phyloP scores from a whole-genome alignment of 352 stramenopile genomes.

The Phytopythium ostracodes region DNA sequence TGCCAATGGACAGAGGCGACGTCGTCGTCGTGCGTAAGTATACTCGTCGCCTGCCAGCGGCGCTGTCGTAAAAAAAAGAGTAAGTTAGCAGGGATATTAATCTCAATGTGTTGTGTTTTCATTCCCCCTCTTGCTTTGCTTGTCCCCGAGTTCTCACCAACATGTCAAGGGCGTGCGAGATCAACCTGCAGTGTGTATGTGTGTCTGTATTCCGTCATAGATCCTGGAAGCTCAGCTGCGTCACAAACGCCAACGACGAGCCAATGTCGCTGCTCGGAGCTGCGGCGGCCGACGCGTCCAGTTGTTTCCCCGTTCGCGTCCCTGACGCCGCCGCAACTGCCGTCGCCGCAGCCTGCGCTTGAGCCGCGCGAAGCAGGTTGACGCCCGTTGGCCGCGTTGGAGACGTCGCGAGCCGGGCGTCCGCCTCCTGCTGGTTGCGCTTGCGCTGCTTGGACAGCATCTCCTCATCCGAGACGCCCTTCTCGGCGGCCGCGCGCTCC shows the following conservation, averaged over 20 bases:
- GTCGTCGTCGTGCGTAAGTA: constrained; percentile 1
- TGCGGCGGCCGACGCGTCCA: constrained; percentile 4
- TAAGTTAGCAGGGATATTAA: constrained; percentile 7
- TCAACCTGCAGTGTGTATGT: not conserved
- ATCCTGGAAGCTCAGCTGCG: constrained; percentile 67
- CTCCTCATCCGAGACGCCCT: constrained; percentile 81
- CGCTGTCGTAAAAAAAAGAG: constrained; percentile 1
- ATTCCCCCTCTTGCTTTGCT: not conserved
- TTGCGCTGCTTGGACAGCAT: constrained; percentile 77
- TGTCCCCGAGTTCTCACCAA: not conserved
- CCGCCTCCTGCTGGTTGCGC: constrained; percentile 62
- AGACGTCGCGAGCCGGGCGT: constrained; percentile 65
- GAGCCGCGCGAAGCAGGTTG: constrained; percentile 26
- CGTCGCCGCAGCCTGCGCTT: constrained; percentile 10
- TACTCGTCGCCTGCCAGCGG: not conserved
- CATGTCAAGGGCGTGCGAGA: too few relatives aligned
- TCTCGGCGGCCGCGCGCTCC: constrained; percentile 69
- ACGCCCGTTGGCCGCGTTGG: constrained; percentile 31
- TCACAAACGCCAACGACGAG: constrained; percentile 67
- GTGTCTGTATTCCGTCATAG: constrained; percentile 42
- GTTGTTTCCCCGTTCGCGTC: constrained; percentile 1
- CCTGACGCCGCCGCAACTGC: constrained; percentile 27
- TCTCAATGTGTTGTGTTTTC: not conserved
- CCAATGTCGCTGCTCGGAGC: constrained; percentile 14
- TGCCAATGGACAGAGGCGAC: not conserved